These are phyloP conservation scores for Rhododendron griersonianum DNA, from an alignment of 148 eudicot species.

Conservation along the genomic window DNA sequence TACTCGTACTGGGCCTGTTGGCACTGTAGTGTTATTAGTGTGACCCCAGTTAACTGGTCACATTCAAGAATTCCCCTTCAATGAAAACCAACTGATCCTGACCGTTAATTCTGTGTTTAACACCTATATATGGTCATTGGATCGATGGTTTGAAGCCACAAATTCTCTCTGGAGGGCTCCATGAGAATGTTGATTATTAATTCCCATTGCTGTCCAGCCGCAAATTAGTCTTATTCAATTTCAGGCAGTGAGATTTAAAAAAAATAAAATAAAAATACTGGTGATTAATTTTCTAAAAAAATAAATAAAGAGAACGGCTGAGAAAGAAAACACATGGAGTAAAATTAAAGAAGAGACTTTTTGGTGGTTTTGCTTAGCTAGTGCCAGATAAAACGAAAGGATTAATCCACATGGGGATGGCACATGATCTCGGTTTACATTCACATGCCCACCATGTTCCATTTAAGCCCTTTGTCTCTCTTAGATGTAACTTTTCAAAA, in stretches of 20 bases:
- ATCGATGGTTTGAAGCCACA: constrained; percentile 8
- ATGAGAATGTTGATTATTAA: neutral
- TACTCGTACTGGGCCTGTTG: neutral
- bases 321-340: neutral
- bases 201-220: neutral
- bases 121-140: constrained; percentile 1
- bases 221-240: neutral
- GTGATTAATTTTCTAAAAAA: neutral
- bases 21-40: neutral
- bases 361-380: constrained; percentile 18
- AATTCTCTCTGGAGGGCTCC: constrained; percentile 10
- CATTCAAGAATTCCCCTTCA: constrained; percentile 15
- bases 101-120: constrained; percentile 14
- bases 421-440: constrained; percentile 40
- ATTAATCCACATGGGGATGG: constrained; percentile 44
- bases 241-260: neutral
- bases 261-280: neutral
- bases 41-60: constrained; percentile 7
- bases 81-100: constrained; percentile 9
- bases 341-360: neutral
- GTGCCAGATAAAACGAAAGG: constrained; percentile 35
- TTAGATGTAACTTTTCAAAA: constrained; percentile 19
- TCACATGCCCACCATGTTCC: constrained; percentile 68
- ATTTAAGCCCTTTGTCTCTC: constrained; percentile 30
- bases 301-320: neutral